A percentile compares a stretch with the other conserved stretches of the same genome.
Conservation (phyloP, 768 basidiomycete species). For the Pisolithus sp. region DNA sequence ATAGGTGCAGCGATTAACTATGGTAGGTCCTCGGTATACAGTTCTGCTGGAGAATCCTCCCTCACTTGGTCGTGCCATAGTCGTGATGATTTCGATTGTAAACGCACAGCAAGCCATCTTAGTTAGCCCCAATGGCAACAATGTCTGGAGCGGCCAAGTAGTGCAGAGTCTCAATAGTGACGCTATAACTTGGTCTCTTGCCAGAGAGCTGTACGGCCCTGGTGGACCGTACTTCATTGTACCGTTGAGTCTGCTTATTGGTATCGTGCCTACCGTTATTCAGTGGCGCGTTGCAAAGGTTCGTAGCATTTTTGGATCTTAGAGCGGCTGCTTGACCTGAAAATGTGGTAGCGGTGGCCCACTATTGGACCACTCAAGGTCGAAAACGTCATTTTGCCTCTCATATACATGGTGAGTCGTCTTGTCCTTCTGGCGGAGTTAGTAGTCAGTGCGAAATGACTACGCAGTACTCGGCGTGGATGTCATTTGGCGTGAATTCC, state of each 20-base stretch:
- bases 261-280: conserved; percentile 44
- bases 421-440: no score
- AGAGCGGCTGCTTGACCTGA: neutral
- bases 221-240: conserved; percentile 52
- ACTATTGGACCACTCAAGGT: conserved; percentile 47
- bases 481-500: conserved; percentile 53
- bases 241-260: conserved; percentile 47
- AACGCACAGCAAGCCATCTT: conserved; percentile 47
- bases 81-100: conserved; percentile 49
- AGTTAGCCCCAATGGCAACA: conserved; percentile 46
- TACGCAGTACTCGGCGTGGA: conserved; percentile 34
- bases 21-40: conserved; percentile 11
- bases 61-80: conserved; percentile 16
- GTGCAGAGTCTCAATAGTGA: conserved; percentile 49
- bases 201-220: conserved; percentile 49
- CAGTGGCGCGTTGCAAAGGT: conserved; percentile 53
- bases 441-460: conserved; percentile 1
- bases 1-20: conserved; percentile 31
- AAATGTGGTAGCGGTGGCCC: conserved; percentile 41
- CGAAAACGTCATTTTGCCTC: conserved; percentile 45
- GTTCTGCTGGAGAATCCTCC: conserved; percentile 5
- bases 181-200: conserved; percentile 60
- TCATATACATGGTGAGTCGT: conserved; percentile 43
- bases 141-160: conserved; percentile 55
- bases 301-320: neutral